These are phyloP conservation scores for Corinectria fuckeliana DNA, from an alignment of 2,329 filamentous ascomycete genomes.

Conservation along the genomic window DNA sequence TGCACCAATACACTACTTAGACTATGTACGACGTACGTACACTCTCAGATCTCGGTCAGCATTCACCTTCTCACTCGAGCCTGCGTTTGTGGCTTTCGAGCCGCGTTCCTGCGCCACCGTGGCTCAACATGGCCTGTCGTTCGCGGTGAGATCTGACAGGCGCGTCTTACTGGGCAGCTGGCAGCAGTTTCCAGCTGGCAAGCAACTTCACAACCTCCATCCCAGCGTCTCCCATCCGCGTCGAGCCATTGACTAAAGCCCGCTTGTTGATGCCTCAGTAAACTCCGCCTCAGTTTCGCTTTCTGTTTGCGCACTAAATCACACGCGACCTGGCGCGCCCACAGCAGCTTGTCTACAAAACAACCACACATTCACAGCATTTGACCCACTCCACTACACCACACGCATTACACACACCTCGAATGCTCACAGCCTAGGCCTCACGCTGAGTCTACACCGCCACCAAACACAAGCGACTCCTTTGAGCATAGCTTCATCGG, in stretches of 20 bases:
- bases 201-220: background rate
- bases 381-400: background rate
- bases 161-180: background rate
- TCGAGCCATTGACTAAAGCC: background rate
- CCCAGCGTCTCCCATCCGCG: background rate
- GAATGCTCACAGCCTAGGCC: background rate
- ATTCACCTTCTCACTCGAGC: no score
- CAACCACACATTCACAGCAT: background rate
- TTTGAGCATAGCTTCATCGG: background rate
- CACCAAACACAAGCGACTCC: background rate
- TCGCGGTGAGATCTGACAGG: background rate
- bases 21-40: no score
- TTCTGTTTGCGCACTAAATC: background rate
- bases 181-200: constrained; percentile 2
- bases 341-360: background rate
- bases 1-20: no score
- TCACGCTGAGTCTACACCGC: background rate
- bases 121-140: background rate
- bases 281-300: background rate
- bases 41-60: no score
- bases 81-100: background rate
- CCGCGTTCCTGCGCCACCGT: constrained; percentile 7
- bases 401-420: background rate
- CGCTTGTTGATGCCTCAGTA: constrained; percentile 12
- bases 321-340: background rate